Evolutionary conservation across 164 flowering plant species (phyloP).

Genomic region (Macadamia tetraphylla): DNA sequence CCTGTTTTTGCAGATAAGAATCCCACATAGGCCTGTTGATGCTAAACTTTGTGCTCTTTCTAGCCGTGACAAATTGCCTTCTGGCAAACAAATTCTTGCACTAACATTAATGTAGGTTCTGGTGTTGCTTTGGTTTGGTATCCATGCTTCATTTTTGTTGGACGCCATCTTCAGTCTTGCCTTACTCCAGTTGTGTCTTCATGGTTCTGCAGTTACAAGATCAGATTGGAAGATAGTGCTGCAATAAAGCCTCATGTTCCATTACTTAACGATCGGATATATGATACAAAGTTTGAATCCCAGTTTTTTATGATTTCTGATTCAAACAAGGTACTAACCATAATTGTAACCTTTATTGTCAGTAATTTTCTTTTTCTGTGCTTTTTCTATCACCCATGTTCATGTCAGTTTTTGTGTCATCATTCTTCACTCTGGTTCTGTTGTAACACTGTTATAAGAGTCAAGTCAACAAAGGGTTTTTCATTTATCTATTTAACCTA

Average conservation of each 20-base stretch:
- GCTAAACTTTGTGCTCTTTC: slow-evolving; percentile 58
- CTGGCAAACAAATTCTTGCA: slow-evolving; percentile 86
- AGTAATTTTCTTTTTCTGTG: not conserved
- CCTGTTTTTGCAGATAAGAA: slow-evolving; percentile 50
- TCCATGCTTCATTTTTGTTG: slow-evolving; percentile 2
- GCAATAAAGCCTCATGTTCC: slow-evolving; percentile 81
- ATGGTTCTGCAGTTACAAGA: slow-evolving; percentile 75
- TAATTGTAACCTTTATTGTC: not conserved
- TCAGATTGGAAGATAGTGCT: slow-evolving; percentile 87
- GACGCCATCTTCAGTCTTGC: not conserved
- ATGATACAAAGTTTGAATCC: slow-evolving; percentile 93
- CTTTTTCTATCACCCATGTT: not conserved
- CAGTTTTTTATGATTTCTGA: slow-evolving; percentile 96
- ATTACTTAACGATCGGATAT: slow-evolving; percentile 82
- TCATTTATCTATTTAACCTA: too few species aligned
- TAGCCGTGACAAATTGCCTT: slow-evolving; percentile 76
- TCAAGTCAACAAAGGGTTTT: too few species aligned
- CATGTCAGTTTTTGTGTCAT: not conserved
- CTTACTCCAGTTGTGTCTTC: not conserved
- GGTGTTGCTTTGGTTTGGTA: not conserved
- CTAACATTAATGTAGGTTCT: slow-evolving; percentile 62
- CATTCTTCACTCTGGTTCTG: not conserved
- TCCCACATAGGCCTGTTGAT: slow-evolving; percentile 74
- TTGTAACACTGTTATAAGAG: not conserved
- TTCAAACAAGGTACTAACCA: slow-evolving; percentile 64